Evolutionary conservation across 495 filamentous ascomycete species (phyloP).

Genomic region (Xylaria intraflava): DNA sequence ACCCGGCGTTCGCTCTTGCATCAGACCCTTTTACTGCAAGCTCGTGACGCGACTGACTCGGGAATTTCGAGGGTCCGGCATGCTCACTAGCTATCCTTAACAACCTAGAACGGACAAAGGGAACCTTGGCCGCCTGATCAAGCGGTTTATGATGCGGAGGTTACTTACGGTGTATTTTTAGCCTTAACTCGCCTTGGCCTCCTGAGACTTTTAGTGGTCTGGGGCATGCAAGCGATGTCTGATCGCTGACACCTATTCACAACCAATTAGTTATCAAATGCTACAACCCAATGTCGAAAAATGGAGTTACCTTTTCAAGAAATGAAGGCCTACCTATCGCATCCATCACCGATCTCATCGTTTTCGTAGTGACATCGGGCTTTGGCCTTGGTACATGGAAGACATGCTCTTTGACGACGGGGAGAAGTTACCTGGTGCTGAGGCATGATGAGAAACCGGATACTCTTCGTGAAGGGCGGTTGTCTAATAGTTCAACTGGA

Average conservation of each 20-base stretch:
- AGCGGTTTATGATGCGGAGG: background rate
- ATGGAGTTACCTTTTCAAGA: background rate
- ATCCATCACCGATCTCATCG: constrained; percentile 20
- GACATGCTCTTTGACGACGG: constrained; percentile 28
- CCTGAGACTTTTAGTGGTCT: constrained; percentile 26
- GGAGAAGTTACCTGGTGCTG: constrained; percentile 9
- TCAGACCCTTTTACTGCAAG: background rate
- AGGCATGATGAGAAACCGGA: background rate
- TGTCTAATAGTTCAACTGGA: too few relatives aligned
- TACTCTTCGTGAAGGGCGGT: too few relatives aligned
- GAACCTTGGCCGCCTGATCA: background rate
- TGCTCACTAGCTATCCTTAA: background rate
- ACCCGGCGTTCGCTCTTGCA: background rate
- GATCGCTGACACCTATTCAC: constrained; percentile 21
- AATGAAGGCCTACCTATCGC: constrained; percentile 19
- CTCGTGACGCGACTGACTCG: background rate
- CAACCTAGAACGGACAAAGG: background rate
- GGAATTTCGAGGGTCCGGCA: background rate
- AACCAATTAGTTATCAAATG: background rate
- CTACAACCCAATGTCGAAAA: background rate
- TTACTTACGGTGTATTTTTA: background rate
- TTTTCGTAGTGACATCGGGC: constrained; percentile 27
- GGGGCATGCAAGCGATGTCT: constrained; percentile 20
- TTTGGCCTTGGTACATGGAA: constrained; percentile 30
- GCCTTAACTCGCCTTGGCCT: constrained; percentile 26